Base-by-base conservation (phyloP, 2,329 filamentous ascomycete species). In the Ambrosiella cleistominuta region DNA sequence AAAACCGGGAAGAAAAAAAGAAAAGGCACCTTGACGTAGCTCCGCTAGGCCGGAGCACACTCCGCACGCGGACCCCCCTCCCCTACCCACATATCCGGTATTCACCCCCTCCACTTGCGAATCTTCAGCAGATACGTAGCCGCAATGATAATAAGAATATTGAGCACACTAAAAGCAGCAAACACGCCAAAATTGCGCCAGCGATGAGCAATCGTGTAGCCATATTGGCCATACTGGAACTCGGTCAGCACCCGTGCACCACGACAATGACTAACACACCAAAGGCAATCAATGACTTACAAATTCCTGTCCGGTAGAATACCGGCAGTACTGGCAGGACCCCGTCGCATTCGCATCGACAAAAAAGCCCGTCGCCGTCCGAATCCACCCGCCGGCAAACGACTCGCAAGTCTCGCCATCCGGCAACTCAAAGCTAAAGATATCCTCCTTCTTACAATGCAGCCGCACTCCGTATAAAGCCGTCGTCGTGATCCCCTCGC, bases 71-170 rank as follows among this genome's bases (percentile, higher is more conserved):
- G 27, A 27, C 27, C 27, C 27, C 27, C 4, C 27, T 3, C 4
- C 27, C 27, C 2, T 5, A 27, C 27, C 27, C 27, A 27, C 27
- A 27, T 27, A 3, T 27, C 4, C 44, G n/a, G 19, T 15, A 17
- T 47, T 15, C 19, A 54, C 19, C 17, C n/a, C 19, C 2, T 54
- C 51, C 50, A 54, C 17, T 15, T 9, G 17, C 35, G 50, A 49
- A 56, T 49, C 35, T 49, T 57, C n/a, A 57, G 42, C 6, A 57
- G 42, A 37, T 47, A 54, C 5, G 51, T 54, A n/a, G 51, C 27
- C 12, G 9, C 36, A 54, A 54, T 15, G 2, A 54, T 54, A 39
- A 54, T 54, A n/a, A 39, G 13, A n/a, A 54, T 39, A 17, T 54
- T 39, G 3, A 54, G 35, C n/a, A 54, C 36, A 39, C 35, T 38